A percentile compares a stretch with the other conserved stretches of the same genome.
Conservation (phyloP, 83 land plant genomes). For the Diphasiastrum complanatum region DNA sequence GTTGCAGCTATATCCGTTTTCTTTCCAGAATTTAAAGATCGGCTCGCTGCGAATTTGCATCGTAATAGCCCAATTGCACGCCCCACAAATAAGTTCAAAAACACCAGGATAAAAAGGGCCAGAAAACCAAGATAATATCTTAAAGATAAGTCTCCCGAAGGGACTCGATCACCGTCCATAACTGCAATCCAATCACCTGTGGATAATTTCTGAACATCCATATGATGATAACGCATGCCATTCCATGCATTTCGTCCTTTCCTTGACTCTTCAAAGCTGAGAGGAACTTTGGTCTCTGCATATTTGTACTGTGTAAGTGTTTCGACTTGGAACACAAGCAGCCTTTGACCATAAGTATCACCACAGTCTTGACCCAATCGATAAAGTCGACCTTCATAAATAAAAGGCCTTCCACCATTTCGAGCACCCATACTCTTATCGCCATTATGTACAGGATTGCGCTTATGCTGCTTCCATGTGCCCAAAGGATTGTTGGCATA, state of each 20-base stretch:
- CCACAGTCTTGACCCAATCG: slow-evolving; percentile 92
- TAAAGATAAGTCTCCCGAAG: slow-evolving; percentile 55
- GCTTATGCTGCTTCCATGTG: slow-evolving; percentile 66
- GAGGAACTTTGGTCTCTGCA: slow-evolving; percentile 63
- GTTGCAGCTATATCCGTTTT: slow-evolving; percentile 36
- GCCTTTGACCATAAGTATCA: slow-evolving; percentile 60
- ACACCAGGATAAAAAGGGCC: slow-evolving; percentile 28
- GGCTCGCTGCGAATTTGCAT: slow-evolving; percentile 48
- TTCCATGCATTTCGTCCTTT: slow-evolving; percentile 86
- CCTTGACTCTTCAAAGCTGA: slow-evolving; percentile 41
- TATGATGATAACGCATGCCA: slow-evolving; percentile 70
- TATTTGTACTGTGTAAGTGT: slow-evolving; percentile 51
- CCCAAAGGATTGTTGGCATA: slow-evolving; percentile 61
- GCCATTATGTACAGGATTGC: slow-evolving; percentile 61
- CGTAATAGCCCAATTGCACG: slow-evolving; percentile 49
- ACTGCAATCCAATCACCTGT: slow-evolving; percentile 75
- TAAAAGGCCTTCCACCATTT: slow-evolving; percentile 82
- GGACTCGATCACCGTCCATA: slow-evolving; percentile 85
- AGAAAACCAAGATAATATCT: slow-evolving; percentile 47
- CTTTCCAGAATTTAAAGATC: slow-evolving; percentile 45
- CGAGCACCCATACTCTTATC: slow-evolving; percentile 70
- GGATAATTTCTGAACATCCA: slow-evolving; percentile 62
- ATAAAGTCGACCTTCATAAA: slow-evolving; percentile 59
- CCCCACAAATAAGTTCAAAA: slow-evolving; percentile 45
- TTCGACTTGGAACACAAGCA: slow-evolving; percentile 55